Conservation (phyloP, 2,329 filamentous ascomycete genomes). For the Colletotrichum tamarilloi region DNA sequence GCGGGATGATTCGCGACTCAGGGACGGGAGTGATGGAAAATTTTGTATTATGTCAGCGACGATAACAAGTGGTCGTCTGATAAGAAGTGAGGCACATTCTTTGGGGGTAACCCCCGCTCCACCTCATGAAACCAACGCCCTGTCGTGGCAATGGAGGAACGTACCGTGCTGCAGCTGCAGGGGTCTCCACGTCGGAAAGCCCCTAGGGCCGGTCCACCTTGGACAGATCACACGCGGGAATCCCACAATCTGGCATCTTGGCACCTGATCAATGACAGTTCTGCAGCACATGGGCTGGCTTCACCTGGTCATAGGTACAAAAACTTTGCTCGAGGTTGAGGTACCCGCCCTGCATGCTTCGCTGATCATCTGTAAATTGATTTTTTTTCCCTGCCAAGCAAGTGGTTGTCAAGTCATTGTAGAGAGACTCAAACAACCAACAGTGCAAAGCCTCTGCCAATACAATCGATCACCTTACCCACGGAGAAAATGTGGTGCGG, state of each 20-base stretch:
- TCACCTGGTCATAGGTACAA: constrained; percentile 4
- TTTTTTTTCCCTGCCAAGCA: neutral
- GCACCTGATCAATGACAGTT: constrained; percentile 30
- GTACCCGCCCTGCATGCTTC: neutral
- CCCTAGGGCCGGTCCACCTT: constrained; percentile 21
- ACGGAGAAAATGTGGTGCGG: neutral
- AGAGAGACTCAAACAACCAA: neutral
- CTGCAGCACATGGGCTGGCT: constrained; percentile 18
- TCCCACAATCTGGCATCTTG: constrained; percentile 31
- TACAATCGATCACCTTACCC: neutral
- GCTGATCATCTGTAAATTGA: neutral
- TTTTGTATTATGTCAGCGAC: constrained; percentile 27
- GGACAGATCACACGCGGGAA: constrained; percentile 29
- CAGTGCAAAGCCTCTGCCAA: too few species aligned
- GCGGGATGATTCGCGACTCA: neutral
- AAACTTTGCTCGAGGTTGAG: constrained; percentile 12
- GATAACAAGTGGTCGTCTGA: constrained; percentile 7
- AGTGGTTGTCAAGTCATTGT: neutral
- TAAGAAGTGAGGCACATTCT: neutral
- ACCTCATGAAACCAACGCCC: neutral
- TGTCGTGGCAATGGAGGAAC: neutral
- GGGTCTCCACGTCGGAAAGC: neutral
- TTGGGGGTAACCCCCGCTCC: neutral
- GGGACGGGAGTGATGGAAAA: neutral
- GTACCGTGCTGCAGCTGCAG: neutral